Percentiles rank a stretch among this genome's conserved stretches.
phyloP scores from a whole-genome alignment of 2,329 filamentous ascomycete genomes.

The Cadophora gregata region DNA sequence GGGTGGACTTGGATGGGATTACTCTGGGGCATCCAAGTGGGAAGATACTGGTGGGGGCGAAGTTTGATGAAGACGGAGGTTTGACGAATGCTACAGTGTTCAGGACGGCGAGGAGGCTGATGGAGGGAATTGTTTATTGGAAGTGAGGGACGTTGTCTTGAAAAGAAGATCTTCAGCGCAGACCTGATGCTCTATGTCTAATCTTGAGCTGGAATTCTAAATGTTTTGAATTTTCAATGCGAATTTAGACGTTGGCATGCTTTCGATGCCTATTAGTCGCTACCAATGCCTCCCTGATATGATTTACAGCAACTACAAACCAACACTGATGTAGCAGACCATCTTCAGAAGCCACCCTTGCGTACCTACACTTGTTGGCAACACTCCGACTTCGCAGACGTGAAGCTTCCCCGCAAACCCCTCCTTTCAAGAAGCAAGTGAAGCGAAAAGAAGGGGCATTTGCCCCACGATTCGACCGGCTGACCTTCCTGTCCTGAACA shows the following conservation, averaged over 20 bases:
- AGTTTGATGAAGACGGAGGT: conserved; percentile 46
- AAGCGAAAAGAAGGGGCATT: neutral
- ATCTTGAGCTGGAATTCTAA: neutral
- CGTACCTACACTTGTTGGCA: neutral
- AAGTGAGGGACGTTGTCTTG: conserved; percentile 29
- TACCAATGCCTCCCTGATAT: neutral
- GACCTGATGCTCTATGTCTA: neutral
- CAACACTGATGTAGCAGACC: too few species aligned
- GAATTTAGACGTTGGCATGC: neutral
- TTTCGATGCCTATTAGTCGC: neutral
- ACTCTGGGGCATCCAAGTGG: conserved; percentile 55
- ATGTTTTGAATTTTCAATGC: neutral
- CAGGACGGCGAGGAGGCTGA: conserved; percentile 54
- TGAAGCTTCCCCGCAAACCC: neutral
- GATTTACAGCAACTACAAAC: neutral
- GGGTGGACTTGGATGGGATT: conserved; percentile 44
- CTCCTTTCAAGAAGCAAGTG: neutral
- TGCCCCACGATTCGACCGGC: conserved; percentile 18
- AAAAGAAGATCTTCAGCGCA: neutral
- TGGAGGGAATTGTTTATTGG: conserved; percentile 54
- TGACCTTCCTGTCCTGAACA: conserved; percentile 18
- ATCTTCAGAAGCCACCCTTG: too few species aligned
- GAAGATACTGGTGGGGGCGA: conserved; percentile 50
- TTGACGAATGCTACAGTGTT: conserved; percentile 51
- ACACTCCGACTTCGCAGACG: conserved; percentile 1